These are phyloP conservation scores for Corylus heterophylla DNA, from an alignment of 306 rosid genomes.

Conservation along the genomic window DNA sequence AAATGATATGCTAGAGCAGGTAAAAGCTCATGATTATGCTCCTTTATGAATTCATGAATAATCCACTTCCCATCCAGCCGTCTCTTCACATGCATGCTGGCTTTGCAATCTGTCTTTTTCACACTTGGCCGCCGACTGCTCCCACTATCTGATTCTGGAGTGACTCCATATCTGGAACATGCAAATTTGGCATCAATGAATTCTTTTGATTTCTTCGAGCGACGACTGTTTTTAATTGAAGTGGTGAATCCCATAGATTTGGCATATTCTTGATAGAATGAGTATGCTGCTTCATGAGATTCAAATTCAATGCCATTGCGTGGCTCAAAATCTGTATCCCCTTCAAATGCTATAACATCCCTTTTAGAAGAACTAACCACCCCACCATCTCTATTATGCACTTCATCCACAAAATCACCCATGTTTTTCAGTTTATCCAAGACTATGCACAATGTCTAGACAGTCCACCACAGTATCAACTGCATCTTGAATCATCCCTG, in stretches of 20 bases:
- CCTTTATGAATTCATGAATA: slow-evolving; percentile 59
- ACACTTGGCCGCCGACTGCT: slow-evolving; percentile 61
- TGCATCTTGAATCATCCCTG: slow-evolving; percentile 16
- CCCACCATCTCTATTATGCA: slow-evolving; percentile 37
- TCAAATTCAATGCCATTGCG: slow-evolving; percentile 53
- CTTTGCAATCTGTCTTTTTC: slow-evolving; percentile 64
- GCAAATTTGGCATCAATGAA: slow-evolving; percentile 67
- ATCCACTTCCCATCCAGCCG: slow-evolving; percentile 59
- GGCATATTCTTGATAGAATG: slow-evolving; percentile 61
- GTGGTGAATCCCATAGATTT: slow-evolving; percentile 70
- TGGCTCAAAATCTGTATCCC: slow-evolving; percentile 49
- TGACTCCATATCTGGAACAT: slow-evolving; percentile 60
- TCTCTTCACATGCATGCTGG: slow-evolving; percentile 71
- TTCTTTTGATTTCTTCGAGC: slow-evolving; percentile 60
- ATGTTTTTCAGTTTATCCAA: slow-evolving; percentile 20
- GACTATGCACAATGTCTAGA: slow-evolving; percentile 24
- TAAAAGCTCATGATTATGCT: slow-evolving; percentile 60
- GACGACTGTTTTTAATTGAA: slow-evolving; percentile 60
- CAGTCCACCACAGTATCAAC: slow-evolving; percentile 30
- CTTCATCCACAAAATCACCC: slow-evolving; percentile 41
- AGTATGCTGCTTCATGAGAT: slow-evolving; percentile 60
- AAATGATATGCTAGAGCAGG: slow-evolving; percentile 68
- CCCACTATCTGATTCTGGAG: slow-evolving; percentile 58
- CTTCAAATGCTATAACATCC: slow-evolving; percentile 40
- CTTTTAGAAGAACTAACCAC: slow-evolving; percentile 35